Percentiles rank a stretch among this genome's conserved stretches.
These are phyloP conservation scores for Porphyrellus cyaneotinctus DNA, from an alignment of 768 basidiomycete genomes.

Conservation along the genomic window DNA sequence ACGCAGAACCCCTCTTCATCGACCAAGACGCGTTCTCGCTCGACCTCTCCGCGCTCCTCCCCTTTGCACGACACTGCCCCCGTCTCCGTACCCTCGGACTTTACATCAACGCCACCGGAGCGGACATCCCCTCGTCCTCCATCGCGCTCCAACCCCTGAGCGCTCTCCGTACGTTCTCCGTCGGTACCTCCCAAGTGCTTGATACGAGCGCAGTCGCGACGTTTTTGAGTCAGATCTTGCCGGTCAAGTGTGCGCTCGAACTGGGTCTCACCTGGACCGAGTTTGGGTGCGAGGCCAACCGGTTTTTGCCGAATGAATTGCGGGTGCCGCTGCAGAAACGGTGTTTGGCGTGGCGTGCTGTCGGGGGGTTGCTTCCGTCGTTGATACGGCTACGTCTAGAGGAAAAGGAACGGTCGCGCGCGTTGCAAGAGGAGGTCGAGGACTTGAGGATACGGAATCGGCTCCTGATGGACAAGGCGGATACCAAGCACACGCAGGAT, in stretches of 20 bases:
- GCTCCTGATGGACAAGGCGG: constrained; percentile 38
- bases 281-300: constrained; percentile 14
- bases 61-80: constrained; percentile 39
- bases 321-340: constrained; percentile 17
- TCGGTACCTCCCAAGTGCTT: constrained; percentile 48
- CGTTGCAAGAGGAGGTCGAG: constrained; percentile 44
- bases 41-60: constrained; percentile 38
- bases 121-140: constrained; percentile 11
- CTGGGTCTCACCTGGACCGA: constrained; percentile 48
- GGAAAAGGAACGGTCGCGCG: constrained; percentile 38
- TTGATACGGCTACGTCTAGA: constrained; percentile 41
- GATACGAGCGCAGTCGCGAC: constrained; percentile 44
- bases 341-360: constrained; percentile 40
- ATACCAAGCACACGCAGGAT: constrained; percentile 15
- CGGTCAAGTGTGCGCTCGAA: constrained; percentile 39
- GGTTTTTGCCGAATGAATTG: constrained; percentile 4
- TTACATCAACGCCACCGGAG: constrained; percentile 33
- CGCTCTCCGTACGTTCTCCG: constrained; percentile 30
- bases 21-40: constrained; percentile 17
- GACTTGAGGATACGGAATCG: constrained; percentile 46
- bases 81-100: constrained; percentile 35
- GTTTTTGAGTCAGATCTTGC: constrained; percentile 51
- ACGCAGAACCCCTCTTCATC: constrained; percentile 42
- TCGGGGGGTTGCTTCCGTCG: constrained; percentile 40
- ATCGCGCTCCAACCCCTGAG: constrained; percentile 17